Conservation (phyloP, 148 eudicot species). For the Chenopodium formosanum region DNA sequence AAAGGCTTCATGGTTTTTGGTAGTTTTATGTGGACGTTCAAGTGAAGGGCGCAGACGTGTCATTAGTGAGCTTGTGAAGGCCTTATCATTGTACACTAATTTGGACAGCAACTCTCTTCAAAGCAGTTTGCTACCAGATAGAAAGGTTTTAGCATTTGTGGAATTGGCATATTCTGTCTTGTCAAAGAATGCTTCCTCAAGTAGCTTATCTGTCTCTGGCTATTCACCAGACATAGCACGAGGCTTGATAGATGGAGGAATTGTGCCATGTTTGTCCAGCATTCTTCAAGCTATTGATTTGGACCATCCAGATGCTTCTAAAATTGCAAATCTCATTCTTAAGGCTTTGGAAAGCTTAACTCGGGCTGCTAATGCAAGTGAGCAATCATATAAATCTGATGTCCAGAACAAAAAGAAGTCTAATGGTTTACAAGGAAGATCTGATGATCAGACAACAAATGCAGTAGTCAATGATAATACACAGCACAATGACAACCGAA, state of each 20-base stretch:
- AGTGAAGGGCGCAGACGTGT: conserved; percentile 93
- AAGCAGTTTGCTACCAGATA: conserved; percentile 68
- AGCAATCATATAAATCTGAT: conserved; percentile 67
- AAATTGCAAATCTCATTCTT: conserved; percentile 75
- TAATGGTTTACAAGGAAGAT: conserved; percentile 43
- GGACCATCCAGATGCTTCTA: conserved; percentile 97
- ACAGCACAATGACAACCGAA: conserved; percentile 39
- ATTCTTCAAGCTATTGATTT: conserved; percentile 82
- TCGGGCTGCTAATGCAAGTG: conserved; percentile 87
- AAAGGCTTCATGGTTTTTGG: conserved; percentile 96
- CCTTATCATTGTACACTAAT: conserved; percentile 52
- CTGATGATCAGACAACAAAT: conserved; percentile 41
- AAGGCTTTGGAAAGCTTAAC: conserved; percentile 85
- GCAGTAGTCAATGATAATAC: conserved; percentile 32
- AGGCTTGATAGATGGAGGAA: conserved; percentile 95
- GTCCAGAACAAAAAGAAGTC: conserved; percentile 59
- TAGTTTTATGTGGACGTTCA: conserved; percentile 94
- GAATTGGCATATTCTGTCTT: conserved; percentile 84
- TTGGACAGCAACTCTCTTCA: conserved; percentile 50
- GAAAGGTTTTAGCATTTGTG: conserved; percentile 72
- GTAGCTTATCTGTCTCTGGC: conserved; percentile 77
- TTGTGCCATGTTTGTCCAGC: conserved; percentile 72
- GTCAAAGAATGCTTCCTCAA: conserved; percentile 80
- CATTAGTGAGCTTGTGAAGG: conserved; percentile 81
- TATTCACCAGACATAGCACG: conserved; percentile 93